Evolutionary conservation across 2,329 filamentous ascomycete species (phyloP), one percentile per base, ranked within the genome.

Genomic region (Aspergillus nomiae): DNA sequence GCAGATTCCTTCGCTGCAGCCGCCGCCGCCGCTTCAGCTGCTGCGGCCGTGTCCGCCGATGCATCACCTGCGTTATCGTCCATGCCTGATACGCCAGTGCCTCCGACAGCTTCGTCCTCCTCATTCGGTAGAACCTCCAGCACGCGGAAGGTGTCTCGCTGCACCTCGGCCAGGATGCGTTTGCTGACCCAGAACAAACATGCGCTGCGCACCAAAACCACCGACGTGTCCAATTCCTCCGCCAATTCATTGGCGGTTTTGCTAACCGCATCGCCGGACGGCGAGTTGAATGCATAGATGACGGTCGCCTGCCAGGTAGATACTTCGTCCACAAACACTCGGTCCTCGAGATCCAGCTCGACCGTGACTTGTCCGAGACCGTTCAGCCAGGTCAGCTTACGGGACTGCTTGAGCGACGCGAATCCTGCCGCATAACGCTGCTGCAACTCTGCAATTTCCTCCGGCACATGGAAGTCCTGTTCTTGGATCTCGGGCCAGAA

Each of bases 261-360:
- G 3, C 77, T 77, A 10, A 82, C 70, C 0, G 67, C 71, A 34
- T 78, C 74, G 19, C 77, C 75, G n/a, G 72, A 69, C 0, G 75
- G 73, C 9, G 82, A 79, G 64, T 91, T 85, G 74, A 98, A 98
- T 0, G 91, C 90, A 74, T 93, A 89, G 63, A 98, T 92, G 43
- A 97, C 90, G 9, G 90, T 90, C 7, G 94, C 93, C 77, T 97
- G 92, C 83, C 92, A 96, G 1, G 92, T 92, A 61, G 93, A 90
- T 43, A 92, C 88, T 59, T 91, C 85, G 50, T 86, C 84, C 19
- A 84, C 81, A 61, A 97, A 83, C 0, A 85, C 87, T 26, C 95
- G 89, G 77, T 98, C 95, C 68, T 90, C 86, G 1, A 99, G 83
- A 68, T 94, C 90, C 1, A 99, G 84, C 66, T 92, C 90, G 10